Evolutionary conservation across 768 basidiomycete species (phyloP), one percentile per base, ranked within the genome.

Genomic region (Rhodotorula sphaerocarpa): DNA sequence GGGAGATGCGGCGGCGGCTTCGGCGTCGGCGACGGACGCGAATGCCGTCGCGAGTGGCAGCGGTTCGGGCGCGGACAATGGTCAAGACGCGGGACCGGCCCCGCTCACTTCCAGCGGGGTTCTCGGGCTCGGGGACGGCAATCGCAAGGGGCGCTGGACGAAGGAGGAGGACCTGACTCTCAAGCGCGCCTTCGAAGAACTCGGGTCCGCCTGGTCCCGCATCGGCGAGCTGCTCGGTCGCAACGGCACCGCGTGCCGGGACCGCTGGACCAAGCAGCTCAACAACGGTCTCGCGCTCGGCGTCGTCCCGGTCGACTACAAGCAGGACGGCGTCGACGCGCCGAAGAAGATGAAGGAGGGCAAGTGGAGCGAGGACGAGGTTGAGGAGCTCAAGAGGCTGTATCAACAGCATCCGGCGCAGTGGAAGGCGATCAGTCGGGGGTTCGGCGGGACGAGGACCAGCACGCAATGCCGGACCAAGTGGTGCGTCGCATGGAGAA

Each of bases 381-480:
- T 52, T 50, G 56, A 63, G 31, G 27, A 43, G 51, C 47, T 63
- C 7, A 41, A 30, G n/a, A 30, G 23, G 36, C 21, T 42, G 25
- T 14, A 46, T 6, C 23, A 21, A 27, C 16, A 42, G 63, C 12
- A 20, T 0, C 42, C 50, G 25, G 16, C 14, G 23, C 28, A 41
- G 45, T 65, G 63, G 58, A 34, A 21, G 30, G 7, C 12, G 10
- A 36, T 65, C 34, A 43, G 41, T 27, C n/a, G 14, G 16, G 36
- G 44, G 25, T 55, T 65, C 47, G 56, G 52, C 14, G 59, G 55
- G 31, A 44, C 23, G 34, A 50, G 67, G 47, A 55, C 42, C 36
- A n/a, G 55, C 34, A 57, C 58, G 36, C 66, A 67, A 55, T 63
- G 61, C 42, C 27, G 66, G 23, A 60, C 62, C 9, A 67, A 67